Evolutionary conservation across 2,329 filamentous ascomycete genomes (phyloP), one percentile per base, ranked within the genome.

Genomic region (Fusarium sublunatum): DNA sequence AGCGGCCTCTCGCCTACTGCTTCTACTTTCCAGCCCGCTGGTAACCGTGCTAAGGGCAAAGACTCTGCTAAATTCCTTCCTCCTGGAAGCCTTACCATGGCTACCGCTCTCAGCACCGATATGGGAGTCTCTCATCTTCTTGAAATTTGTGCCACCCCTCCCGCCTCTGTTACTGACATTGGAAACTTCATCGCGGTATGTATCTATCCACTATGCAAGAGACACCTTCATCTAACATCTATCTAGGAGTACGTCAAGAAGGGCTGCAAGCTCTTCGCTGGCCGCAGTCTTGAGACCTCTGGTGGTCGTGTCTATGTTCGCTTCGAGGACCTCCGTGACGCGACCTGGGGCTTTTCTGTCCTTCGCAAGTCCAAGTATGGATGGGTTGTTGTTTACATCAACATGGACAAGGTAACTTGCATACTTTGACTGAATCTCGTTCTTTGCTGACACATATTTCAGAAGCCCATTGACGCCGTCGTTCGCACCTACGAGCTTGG

Each of bases 1-100:
- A 73, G 70, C 7, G 83, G 85, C 63, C 76, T 91, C 22, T 91
- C 88, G 5, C 86, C 89, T 2, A 88, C 84, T 7, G 88, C 88
- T 2, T 85, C 83, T 2, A 72, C 81, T 2, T 91, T 91, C 65
- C 84, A 81, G 13, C 88, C 88, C 1, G 69, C 70, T 31, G 35
- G 53, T 5, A 51, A 68, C 5, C 42, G 47, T 2, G 58, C 58
- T 1, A 56, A 65, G 11, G 53, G 42, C 0, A 60, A 60, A 10
- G 12, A 28, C 0, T n/a, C 34, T 1, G 43, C 35, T 1, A 15
- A 10, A 1, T 53, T 67, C 2, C 60, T 68, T 7, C 22, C 63
- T 62, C 29, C 69, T 70, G 19, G 61, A 49, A 8, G 67, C 67
- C 7, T 72, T 69, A 22, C 43, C 9, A 58, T 79, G 6, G 73